Evolutionary conservation across 257 asterid genomes (phyloP), one percentile per base, ranked within the genome.

Genomic region (Lycium barbarum): DNA sequence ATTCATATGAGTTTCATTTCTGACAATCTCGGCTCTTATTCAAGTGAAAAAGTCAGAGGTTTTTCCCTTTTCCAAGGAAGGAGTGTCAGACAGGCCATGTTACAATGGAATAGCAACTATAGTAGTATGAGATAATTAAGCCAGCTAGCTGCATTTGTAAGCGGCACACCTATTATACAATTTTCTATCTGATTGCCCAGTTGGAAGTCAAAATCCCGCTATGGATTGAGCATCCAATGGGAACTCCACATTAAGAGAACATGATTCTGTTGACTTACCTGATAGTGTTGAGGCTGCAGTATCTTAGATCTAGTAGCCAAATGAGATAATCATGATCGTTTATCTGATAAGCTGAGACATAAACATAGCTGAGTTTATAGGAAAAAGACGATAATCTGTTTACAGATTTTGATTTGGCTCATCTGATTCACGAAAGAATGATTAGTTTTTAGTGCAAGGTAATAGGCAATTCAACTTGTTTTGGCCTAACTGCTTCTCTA

Each of bases 131-230:
- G 62, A 74, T 49, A 22, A 49, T 1, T 22, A 74, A 74, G 81
- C 45, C 81, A 74, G 81, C 36, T 72, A 72, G 58, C 81, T 74
- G 81, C 81, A 74, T 74, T 74, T 74, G 12, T 47, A 47, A 73
- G 80, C 11, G 18, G n/a, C 61, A 49, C 81, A 20, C 81, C 17
- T 74, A 45, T 47, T 5, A 12, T 74, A 20, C 40, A 74, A 47
- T 53, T 74, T 20, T 74, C 81, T 6, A 51, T 51, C 59, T 72
- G 22, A 74, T 7, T 26, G 26, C 0, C 26, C 22, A 78, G 1
- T 78, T 78, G 17, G 14, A 78, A 53, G 26, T 78, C 65, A 53
- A 51, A 26, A 26, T 53, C 47, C 17, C 14, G 3, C 38, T 51
- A 53, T 15, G 53, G 62, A 53, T 76, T 78, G 65, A 78, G 14